These are phyloP conservation scores for Cyberlindnera veronae DNA, from an alignment of 805 yeast genomes.

Conservation along the genomic window DNA sequence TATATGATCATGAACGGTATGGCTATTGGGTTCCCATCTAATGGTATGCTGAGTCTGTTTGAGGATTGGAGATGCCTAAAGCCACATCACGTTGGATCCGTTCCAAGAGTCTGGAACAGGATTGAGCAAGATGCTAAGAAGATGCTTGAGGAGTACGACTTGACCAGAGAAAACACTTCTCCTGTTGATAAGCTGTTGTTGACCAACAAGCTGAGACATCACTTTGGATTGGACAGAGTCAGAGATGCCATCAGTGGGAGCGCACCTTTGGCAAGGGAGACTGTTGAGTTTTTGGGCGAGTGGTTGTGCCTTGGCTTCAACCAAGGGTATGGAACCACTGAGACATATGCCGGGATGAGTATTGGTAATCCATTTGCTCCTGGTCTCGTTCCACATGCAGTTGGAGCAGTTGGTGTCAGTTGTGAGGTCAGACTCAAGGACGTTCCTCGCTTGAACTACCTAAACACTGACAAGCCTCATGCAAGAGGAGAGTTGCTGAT, in stretches of 20 bases:
- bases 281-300: constrained; percentile 51
- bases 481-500: constrained; percentile 48
- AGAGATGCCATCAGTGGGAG: constrained; percentile 41
- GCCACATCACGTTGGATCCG: constrained; percentile 45
- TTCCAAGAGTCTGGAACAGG: constrained; percentile 53
- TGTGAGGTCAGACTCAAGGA: constrained; percentile 47
- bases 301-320: constrained; percentile 40
- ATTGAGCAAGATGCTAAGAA: constrained; percentile 46
- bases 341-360: constrained; percentile 46
- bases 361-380: constrained; percentile 23
- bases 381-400: constrained; percentile 21
- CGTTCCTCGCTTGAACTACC: constrained; percentile 43
- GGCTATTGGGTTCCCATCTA: constrained; percentile 39
- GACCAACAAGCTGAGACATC: constrained; percentile 20
- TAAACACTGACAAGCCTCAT: constrained; percentile 22
- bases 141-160: constrained; percentile 9
- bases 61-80: constrained; percentile 45
- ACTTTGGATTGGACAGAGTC: constrained; percentile 38
- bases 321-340: constrained; percentile 57
- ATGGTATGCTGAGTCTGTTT: constrained; percentile 42
- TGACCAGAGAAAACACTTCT: neutral
- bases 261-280: constrained; percentile 57
- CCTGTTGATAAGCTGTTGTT: constrained; percentile 35
- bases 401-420: constrained; percentile 40
- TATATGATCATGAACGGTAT: constrained; percentile 31